phyloP scores from a whole-genome alignment of 2,329 filamentous ascomycete genomes.

The Beauveria pseudobassiana region DNA sequence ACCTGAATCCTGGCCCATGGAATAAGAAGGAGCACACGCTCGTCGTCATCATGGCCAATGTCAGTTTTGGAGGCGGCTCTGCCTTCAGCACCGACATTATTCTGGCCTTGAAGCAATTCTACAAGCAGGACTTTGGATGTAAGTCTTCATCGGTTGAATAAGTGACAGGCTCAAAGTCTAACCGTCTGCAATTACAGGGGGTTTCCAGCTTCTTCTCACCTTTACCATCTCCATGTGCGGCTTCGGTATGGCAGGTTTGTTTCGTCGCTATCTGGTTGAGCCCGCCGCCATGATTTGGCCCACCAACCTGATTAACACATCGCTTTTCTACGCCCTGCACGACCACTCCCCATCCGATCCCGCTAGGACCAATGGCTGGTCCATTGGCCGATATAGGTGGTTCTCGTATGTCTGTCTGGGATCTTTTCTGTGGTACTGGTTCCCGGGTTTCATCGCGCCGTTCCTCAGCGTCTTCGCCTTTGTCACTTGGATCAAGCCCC shows the following conservation, averaged over 20 bases:
- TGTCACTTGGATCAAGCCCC: conserved; percentile 46
- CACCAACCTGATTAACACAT: conserved; percentile 37
- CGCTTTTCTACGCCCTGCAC: conserved; percentile 39
- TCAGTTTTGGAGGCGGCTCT: conserved; percentile 32
- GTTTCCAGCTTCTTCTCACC: conserved; percentile 30
- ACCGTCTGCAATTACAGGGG: conserved; percentile 51
- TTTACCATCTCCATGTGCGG: conserved; percentile 31
- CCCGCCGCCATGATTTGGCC: conserved; percentile 58
- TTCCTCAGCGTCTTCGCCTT: conserved; percentile 48
- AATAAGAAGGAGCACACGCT: conserved; percentile 40
- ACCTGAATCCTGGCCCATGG: conserved; percentile 35
- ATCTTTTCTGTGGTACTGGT: conserved; percentile 47
- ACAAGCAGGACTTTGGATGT: conserved; percentile 30
- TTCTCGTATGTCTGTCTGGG: conserved; percentile 34
- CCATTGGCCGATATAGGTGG: conserved; percentile 37
- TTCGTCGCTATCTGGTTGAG: conserved; percentile 48
- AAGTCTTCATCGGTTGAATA: not conserved
- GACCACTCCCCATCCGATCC: conserved; percentile 35
- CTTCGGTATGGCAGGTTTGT: conserved; percentile 35
- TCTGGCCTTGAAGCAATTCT: conserved; percentile 32
- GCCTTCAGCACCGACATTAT: conserved; percentile 39
- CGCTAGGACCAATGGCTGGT: conserved; percentile 35
- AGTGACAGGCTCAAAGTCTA: conserved; percentile 59
- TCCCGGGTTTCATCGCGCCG: conserved; percentile 43
- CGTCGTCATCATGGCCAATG: conserved; percentile 41